Base-by-base conservation (phyloP, 768 basidiomycete genomes). In the Lentinula sp. region DNA sequence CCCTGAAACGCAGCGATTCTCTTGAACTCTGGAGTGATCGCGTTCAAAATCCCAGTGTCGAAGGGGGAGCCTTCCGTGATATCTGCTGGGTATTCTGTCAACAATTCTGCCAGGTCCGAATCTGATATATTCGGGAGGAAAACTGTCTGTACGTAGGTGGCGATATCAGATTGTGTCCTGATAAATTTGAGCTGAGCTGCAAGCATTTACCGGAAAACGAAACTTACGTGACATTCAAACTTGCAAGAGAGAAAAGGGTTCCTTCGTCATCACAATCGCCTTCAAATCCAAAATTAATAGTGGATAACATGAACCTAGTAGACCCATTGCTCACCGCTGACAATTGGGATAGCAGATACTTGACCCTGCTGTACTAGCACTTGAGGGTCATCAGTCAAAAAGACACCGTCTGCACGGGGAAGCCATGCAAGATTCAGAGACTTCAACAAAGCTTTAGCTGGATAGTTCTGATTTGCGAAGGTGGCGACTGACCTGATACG, bases 241-340 rank as follows among this genome's bases (percentile, higher is more conserved):
- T 81, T 2, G 81, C 71, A 7, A 80, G 63, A 2, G 80, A 73
- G 65, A 83, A 83, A 0, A 80, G 32, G 0, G 85, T 83, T 6
- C 85, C 86, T 66, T 87, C 86, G 58, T 87, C 86, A 54, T 86
- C 82, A 62, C 76, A 77, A 62, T 83, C 77, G 16, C 82, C 82
- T 77, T 56, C 37, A 6, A 6, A 43, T 12, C 37, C 18, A 37
- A 12, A 37, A 37, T 45, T 39, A 37, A 28, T 62, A 46, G 59
- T 3, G 48, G 8, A 33, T 43, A 45, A 46, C 35, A 16, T 46
- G 39, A 37, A 39, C 0, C 4, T 33, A n/a, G 4, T 5, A 32
- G 50, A 43, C 20, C 20, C 55, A 10, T 13, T 15, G 37, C 51
- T 35, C 50, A 74, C 81, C 82, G 0, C 71, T 80, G 32, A 85